Evolutionary conservation across 1,284 basidiomycete genomes (phyloP), one percentile per base, ranked within the genome.

Genomic region (Blastosporella zonata): DNA sequence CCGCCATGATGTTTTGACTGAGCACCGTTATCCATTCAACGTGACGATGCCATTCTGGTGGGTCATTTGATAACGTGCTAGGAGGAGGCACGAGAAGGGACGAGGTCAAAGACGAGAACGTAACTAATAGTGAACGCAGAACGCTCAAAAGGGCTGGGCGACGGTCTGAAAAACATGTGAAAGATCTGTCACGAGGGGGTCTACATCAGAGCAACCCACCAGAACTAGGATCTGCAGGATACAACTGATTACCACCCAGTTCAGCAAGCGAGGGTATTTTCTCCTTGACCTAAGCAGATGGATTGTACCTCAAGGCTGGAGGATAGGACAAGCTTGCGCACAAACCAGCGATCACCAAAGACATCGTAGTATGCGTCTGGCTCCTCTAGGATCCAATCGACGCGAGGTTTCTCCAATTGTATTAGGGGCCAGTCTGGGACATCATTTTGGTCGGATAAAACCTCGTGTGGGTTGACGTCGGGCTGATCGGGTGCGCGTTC

Each of bases 301-400:
- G 54, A 36, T 34, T 34, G 33, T n/a, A 49, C 27, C 49, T 45
- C 18, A 51, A 36, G 23, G 50, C 46, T 49, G 50, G 43, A 49
- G 21, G 47, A 41, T 36, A 50, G 51, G 43, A 49, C 29, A 43
- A 43, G 49, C 17, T 23, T 47, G 48, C 57, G 59, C 56, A 90
- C 87, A 82, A 82, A 81, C 87, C 87, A 90, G 58, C 75, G 75
- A 62, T 90, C 87, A n/a, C 86, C 87, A 62, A 84, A 90, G 15
- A 84, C 84, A 48, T 77, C 77, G 58, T 88, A 90, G 54, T 80
- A 71, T 0, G 84, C 81, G 36, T 82, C 78, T 42, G 78, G 79
- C 54, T 82, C 81, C 44, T 90, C 87, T 1, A 85, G 68, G 47
- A 90, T 87, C 87, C 87, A 90, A 62, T 90, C 87, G 13, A 86